These are phyloP conservation scores for Mycena vulgaris DNA, from an alignment of 768 basidiomycete species.

Conservation along the genomic window DNA sequence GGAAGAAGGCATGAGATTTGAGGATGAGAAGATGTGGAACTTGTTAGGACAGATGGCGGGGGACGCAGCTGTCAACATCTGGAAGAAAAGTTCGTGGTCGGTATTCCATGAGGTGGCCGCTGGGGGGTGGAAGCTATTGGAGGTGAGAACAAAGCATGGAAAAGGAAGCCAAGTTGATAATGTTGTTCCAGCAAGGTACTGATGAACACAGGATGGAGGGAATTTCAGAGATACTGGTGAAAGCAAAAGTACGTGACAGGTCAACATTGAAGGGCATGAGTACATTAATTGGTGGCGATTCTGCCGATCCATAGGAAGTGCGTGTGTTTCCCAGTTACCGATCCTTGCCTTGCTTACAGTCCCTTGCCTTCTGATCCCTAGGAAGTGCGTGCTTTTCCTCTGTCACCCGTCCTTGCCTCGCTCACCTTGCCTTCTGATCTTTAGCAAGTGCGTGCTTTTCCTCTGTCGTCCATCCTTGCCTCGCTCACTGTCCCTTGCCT, in stretches of 20 bases:
- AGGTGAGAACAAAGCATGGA: slow-evolving; percentile 5
- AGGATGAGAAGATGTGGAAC: slow-evolving; percentile 11
- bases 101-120: slow-evolving; percentile 8
- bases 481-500: background rate
- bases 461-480: background rate
- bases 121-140: slow-evolving; percentile 13
- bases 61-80: slow-evolving; percentile 5
- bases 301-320: background rate
- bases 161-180: background rate
- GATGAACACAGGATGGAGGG: background rate
- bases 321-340: background rate
- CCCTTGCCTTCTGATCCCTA: background rate
- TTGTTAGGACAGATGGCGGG: slow-evolving; percentile 1
- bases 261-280: background rate
- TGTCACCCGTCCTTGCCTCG: background rate
- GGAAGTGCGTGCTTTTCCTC: background rate
- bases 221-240: no score
- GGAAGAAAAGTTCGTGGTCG: background rate
- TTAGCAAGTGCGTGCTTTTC: slow-evolving; percentile 4
- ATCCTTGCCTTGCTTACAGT: background rate
- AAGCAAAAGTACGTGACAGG: slow-evolving; percentile 7
- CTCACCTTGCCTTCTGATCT: slow-evolving; percentile 7
- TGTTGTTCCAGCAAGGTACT: slow-evolving; percentile 5
- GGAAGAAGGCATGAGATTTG: background rate
- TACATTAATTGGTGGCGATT: background rate